These are phyloP conservation scores for Hypoxylon sp. DNA, from an alignment of 2,329 filamentous ascomycete species.

Conservation along the genomic window DNA sequence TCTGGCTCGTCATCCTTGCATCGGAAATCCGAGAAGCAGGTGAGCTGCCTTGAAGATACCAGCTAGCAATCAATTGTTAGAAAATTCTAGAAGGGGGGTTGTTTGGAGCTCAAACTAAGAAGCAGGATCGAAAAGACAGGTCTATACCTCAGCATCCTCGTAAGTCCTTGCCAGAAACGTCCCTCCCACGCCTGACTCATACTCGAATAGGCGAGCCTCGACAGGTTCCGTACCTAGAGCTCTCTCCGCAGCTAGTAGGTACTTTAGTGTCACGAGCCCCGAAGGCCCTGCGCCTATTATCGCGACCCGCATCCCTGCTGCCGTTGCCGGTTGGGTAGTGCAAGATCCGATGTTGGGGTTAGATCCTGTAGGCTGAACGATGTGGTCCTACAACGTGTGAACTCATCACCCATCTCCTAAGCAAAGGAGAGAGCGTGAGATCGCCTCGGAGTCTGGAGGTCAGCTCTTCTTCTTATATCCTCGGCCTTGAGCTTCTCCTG, in stretches of 20 bases:
- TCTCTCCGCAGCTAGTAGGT: slow-evolving; percentile 51
- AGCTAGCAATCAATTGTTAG: slow-evolving; percentile 43
- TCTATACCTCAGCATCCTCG: slow-evolving; percentile 57
- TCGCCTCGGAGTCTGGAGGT: not conserved
- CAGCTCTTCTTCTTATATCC: slow-evolving; percentile 17
- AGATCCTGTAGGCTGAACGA: slow-evolving; percentile 38
- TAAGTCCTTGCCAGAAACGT: slow-evolving; percentile 59
- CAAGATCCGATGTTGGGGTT: slow-evolving; percentile 31
- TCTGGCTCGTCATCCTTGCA: slow-evolving; percentile 57
- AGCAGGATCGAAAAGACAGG: not conserved
- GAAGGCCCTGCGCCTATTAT: slow-evolving; percentile 56
- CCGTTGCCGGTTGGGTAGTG: slow-evolving; percentile 26
- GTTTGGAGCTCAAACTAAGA: not conserved
- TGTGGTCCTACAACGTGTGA: slow-evolving; percentile 37
- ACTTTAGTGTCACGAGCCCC: slow-evolving; percentile 56
- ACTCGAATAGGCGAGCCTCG: slow-evolving; percentile 58
- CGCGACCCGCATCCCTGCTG: slow-evolving; percentile 49
- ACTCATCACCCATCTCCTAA: slow-evolving; percentile 6
- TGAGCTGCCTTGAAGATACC: slow-evolving; percentile 61
- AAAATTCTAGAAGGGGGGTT: not conserved
- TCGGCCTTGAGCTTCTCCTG: not conserved
- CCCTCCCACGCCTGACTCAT: slow-evolving; percentile 56
- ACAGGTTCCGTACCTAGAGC: slow-evolving; percentile 53
- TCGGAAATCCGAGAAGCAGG: slow-evolving; percentile 60
- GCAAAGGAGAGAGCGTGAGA: not conserved